These are phyloP conservation scores for Globisporangium paroecandrum DNA, from an alignment of 352 stramenopile genomes.

Conservation along the genomic window DNA sequence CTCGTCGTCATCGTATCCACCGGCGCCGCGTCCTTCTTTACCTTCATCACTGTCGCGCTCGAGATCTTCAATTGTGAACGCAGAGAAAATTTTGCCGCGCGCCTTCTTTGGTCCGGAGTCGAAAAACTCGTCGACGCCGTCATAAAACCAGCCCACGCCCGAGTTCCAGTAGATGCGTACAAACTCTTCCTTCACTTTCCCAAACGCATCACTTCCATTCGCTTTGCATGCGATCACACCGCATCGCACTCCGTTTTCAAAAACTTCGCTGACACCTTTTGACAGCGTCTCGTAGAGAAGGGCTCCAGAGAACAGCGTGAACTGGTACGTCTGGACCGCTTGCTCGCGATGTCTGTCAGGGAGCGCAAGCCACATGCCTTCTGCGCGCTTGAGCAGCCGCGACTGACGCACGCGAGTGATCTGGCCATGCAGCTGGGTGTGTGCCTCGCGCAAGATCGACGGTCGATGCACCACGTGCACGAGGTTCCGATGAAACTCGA, in stretches of 20 bases:
- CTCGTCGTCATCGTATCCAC: conserved; percentile 15
- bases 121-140: conserved; percentile 33
- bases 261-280: conserved; percentile 31
- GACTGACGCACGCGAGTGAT: conserved; percentile 47
- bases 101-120: conserved; percentile 42
- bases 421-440: conserved; percentile 51
- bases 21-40: conserved; percentile 28
- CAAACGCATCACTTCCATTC: conserved; percentile 37
- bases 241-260: conserved; percentile 36
- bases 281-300: conserved; percentile 40
- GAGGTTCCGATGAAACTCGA: conserved; percentile 67
- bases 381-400: conserved; percentile 30
- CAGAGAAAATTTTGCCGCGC: conserved; percentile 49
- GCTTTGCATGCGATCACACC: conserved; percentile 36
- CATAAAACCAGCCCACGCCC: conserved; percentile 10
- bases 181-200: conserved; percentile 53
- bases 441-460: conserved; percentile 49
- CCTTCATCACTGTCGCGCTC: conserved; percentile 31
- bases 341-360: conserved; percentile 39
- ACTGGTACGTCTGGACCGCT: conserved; percentile 40
- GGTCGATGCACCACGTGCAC: conserved; percentile 59
- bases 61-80: conserved; percentile 39
- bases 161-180: conserved; percentile 43
- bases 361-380: conserved; percentile 45
- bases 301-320: conserved; percentile 39